These are phyloP conservation scores for Letharia lupina DNA, from an alignment of 495 filamentous ascomycete genomes.

Conservation along the genomic window DNA sequence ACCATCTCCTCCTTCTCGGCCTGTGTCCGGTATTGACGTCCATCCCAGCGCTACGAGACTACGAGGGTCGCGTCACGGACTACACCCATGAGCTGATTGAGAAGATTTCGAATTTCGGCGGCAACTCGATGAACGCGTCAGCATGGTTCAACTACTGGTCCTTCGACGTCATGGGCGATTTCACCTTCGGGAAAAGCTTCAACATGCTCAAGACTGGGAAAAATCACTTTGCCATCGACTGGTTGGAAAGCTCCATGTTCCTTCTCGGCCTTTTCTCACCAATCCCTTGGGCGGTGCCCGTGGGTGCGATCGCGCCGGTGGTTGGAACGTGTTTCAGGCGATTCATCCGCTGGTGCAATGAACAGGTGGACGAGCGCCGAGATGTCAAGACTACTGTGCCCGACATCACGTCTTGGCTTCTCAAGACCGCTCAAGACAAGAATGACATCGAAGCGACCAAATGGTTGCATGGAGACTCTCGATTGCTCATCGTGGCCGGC, in stretches of 20 bases:
- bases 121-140: constrained; percentile 32
- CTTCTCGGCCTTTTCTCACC: constrained; percentile 12
- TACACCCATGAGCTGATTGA: constrained; percentile 28
- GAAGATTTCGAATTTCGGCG: constrained; percentile 18
- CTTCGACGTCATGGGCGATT: constrained; percentile 47
- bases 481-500: constrained; percentile 18
- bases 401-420: constrained; percentile 9
- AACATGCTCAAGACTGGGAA: constrained; percentile 35
- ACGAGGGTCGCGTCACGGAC: constrained; percentile 29
- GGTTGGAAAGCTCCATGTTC: constrained; percentile 13
- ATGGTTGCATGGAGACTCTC: constrained; percentile 19
- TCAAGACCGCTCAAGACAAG: constrained; percentile 12
- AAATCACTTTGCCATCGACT: constrained; percentile 29
- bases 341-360: constrained; percentile 13
- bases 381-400: not conserved
- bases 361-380: constrained; percentile 12
- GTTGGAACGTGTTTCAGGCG: constrained; percentile 3
- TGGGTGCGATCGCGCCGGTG: constrained; percentile 12
- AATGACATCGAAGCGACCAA: constrained; percentile 10
- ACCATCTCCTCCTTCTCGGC: not conserved
- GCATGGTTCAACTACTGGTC: constrained; percentile 40
- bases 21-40: not conserved
- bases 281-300: constrained; percentile 8
- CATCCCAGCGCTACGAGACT: constrained; percentile 29
- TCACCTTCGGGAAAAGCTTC: constrained; percentile 42